Conservation (phyloP, 306 rosid genomes). For the Quercus berberidifolia region DNA sequence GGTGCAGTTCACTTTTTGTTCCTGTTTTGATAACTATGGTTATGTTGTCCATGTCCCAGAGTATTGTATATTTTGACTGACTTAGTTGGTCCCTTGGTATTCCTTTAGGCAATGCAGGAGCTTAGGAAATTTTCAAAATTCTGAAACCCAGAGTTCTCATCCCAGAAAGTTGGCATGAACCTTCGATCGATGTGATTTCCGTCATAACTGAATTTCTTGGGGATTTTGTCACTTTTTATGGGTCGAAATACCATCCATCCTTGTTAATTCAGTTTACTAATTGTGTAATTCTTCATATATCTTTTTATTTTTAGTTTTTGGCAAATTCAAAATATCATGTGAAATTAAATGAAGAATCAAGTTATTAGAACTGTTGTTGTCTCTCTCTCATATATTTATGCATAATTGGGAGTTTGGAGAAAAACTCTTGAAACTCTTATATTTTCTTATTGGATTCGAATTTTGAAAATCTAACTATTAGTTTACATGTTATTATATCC, state of each 20-base stretch:
- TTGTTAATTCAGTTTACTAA: not conserved
- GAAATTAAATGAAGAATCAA: not conserved
- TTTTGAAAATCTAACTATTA: too few relatives aligned
- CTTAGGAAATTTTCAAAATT: constrained; percentile 1
- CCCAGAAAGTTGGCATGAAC: not conserved
- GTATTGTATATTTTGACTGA: not conserved
- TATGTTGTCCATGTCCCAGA: not conserved
- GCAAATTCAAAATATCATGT: not conserved
- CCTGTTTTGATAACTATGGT: too few relatives aligned
- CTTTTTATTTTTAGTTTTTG: not conserved
- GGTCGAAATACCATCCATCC: too few relatives aligned
- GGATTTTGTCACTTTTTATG: too few relatives aligned
- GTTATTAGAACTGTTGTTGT: not conserved
- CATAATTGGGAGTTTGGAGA: too few relatives aligned
- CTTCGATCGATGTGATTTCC: not conserved
- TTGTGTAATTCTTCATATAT: not conserved
- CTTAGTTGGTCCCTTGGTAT: not conserved
- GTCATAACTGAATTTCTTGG: not conserved
- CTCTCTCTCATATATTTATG: not conserved
- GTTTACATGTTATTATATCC: too few relatives aligned
- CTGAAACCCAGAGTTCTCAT: not conserved
- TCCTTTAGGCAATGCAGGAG: not conserved
- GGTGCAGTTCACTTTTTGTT: too few relatives aligned
- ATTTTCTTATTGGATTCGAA: too few relatives aligned
- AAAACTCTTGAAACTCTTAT: too few relatives aligned